These are phyloP conservation scores for Exophiala spinifera DNA, from an alignment of 2,329 filamentous ascomycete genomes.

Conservation along the genomic window DNA sequence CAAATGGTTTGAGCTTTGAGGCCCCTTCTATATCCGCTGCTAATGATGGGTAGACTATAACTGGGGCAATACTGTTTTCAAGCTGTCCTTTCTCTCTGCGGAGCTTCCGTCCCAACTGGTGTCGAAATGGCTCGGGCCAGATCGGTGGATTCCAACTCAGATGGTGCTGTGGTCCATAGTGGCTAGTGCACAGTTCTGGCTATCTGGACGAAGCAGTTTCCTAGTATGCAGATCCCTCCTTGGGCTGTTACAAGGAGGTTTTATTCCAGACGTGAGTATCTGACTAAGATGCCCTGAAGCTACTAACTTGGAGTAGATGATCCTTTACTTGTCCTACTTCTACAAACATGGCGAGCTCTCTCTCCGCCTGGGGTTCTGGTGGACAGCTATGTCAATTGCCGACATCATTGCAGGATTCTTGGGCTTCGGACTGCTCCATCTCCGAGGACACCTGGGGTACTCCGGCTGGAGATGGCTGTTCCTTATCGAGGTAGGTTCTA, in stretches of 20 bases:
- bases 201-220: constrained; percentile 42
- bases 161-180: constrained; percentile 41
- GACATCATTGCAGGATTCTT: constrained; percentile 46
- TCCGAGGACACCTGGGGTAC: constrained; percentile 31
- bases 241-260: constrained; percentile 48
- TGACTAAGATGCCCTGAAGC: neutral
- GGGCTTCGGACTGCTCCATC: constrained; percentile 41
- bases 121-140: constrained; percentile 52
- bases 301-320: constrained; percentile 4
- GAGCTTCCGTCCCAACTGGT: constrained; percentile 58
- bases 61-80: constrained; percentile 54
- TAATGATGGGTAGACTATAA: constrained; percentile 30
- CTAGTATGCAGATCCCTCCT: constrained; percentile 42
- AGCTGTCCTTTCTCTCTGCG: constrained; percentile 51
- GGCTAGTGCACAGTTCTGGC: constrained; percentile 42
- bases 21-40: neutral
- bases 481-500: constrained; percentile 36
- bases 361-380: constrained; percentile 38
- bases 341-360: constrained; percentile 37
- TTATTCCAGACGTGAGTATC: constrained; percentile 37
- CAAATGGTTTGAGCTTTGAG: constrained; percentile 29
- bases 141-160: constrained; percentile 55
- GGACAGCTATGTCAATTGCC: constrained; percentile 44
- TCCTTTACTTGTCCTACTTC: constrained; percentile 40
- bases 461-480: constrained; percentile 34